Base-by-base conservation (phyloP, 495 filamentous ascomycete species). In the Talaromyces liani region DNA sequence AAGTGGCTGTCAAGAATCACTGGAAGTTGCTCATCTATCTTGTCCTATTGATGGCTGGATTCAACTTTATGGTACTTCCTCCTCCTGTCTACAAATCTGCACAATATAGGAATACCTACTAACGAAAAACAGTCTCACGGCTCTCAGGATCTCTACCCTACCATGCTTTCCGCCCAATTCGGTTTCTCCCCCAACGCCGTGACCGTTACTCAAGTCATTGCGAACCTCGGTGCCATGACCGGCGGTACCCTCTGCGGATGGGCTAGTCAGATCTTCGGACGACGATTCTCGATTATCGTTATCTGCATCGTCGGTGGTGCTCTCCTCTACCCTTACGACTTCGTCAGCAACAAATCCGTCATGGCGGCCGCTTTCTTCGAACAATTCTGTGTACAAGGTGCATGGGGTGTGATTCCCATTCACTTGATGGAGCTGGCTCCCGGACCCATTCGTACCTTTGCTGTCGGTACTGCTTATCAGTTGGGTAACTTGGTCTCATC, bases 361-460 rank as follows among this genome's bases (percentile, higher is more conserved):
- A 92, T 92, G 58, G 91, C 91, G 0, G 85, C 88, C 0, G 91
- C 91, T n/a, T 96, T 92, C 75, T 94, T 94, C 71, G 88, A 93
- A 75, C 91, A 94, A 71, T 93, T 96, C 75, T 91, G 88, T 72
- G 90, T 96, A 4, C 90, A 93, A 70, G 90, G 90, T 18, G 90
- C 90, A 2, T 93, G 90, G 90, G 90, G 90, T 34, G 87, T 91
- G 1, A 88, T 93, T 57, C 89, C 89, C 36, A 91, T 93, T 64
- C 90, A 96, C 65, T 79, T 96, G 6, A 94, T 94, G 90, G 91
- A 96, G 68, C 77, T 96, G 2, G 89, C 88, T 0, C 91, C 91
- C 0, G 90, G 88, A 14, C 80, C 85, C 0, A 93, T 94, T 78
- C 82, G 91, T 10, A 93, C 91, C 12, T 93, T 94, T 65, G 87